Base-by-base conservation (phyloP, 106 monocot species). In the Vanilla planifolia region DNA sequence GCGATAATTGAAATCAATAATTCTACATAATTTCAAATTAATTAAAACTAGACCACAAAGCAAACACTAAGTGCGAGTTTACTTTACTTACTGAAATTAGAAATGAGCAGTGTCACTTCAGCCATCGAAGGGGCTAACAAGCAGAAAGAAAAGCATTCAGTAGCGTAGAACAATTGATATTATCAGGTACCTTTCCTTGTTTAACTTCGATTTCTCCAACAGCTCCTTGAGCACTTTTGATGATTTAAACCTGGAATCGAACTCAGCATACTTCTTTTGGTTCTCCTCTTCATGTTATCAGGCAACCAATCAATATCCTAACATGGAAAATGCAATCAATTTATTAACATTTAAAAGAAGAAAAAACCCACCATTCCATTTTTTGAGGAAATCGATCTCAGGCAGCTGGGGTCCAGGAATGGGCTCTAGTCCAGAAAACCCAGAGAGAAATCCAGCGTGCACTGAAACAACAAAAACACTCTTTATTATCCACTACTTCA, bases 181-280 rank as follows among this genome's bases (percentile, higher is more conserved):
- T 50, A 26, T 26, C 25, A 46, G 4, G 43, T 66, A 71, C 71
- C 71, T 77, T 41, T 77, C 71, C 51, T 77, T 66, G 22, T 77
- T 71, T 27, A 67, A 32, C 33, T 71, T 71, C 8, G 71, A 77
- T 67, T 67, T 77, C 67, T 77, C 77, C 34, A 77, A 34, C 17
- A 71, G 62, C 19, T 77, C 77, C 53, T 77, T 77, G 55, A 77
- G 77, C 59, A 71, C 66, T 3, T 41, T 42, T 44, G 77, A 77
- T 37, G 66, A 67, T 55, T 62, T 71, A 66, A 77, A 77, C 37
- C 61, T 77, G 8, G 66, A 61, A 32, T 77, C 77, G 17, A 71
- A 53, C 55, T 77, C 77, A 14, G 77, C 66, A 41, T 77, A 77
- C 55, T 66, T 71, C 66, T 77, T 77, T 47, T 71, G 71, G 33